Percentiles rank a stretch among this genome's conserved stretches.
Evolutionary conservation across 352 stramenopile species (phyloP).

Genomic region (Ophiocytium majus): DNA sequence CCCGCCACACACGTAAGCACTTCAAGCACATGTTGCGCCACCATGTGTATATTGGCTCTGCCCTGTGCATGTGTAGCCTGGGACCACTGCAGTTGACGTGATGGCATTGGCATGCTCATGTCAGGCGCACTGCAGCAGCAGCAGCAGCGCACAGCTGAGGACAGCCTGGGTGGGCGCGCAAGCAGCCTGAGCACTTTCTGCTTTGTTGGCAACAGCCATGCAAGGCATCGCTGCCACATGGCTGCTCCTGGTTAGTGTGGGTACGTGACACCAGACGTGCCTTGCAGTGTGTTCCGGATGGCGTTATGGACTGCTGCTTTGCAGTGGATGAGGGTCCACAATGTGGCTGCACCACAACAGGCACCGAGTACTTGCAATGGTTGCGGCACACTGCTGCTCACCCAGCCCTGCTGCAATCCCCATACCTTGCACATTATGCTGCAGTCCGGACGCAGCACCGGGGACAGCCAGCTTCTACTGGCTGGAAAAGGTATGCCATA

Average conservation of each 20-base stretch:
- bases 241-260: too few relatives aligned
- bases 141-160: background rate
- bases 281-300: too few relatives aligned
- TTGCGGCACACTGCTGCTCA: background rate
- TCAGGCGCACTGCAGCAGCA: background rate
- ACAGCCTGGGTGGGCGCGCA: background rate
- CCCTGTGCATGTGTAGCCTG: background rate
- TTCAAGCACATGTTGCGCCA: background rate
- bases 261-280: too few relatives aligned
- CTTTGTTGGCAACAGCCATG: background rate
- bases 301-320: background rate
- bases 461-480: slow-evolving; percentile 40
- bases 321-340: background rate
- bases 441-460: slow-evolving; percentile 12
- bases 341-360: background rate
- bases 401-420: background rate
- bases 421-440: background rate
- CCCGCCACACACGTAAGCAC: too few relatives aligned
- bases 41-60: background rate
- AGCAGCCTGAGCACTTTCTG: too few relatives aligned
- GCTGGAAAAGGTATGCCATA: slow-evolving; percentile 44
- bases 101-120: background rate
- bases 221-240: background rate
- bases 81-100: background rate
- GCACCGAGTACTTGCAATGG: background rate